Percentiles rank a stretch among this genome's conserved stretches.
Conservation (phyloP, 1,284 basidiomycete species). For the Moesziomyces sp. region DNA sequence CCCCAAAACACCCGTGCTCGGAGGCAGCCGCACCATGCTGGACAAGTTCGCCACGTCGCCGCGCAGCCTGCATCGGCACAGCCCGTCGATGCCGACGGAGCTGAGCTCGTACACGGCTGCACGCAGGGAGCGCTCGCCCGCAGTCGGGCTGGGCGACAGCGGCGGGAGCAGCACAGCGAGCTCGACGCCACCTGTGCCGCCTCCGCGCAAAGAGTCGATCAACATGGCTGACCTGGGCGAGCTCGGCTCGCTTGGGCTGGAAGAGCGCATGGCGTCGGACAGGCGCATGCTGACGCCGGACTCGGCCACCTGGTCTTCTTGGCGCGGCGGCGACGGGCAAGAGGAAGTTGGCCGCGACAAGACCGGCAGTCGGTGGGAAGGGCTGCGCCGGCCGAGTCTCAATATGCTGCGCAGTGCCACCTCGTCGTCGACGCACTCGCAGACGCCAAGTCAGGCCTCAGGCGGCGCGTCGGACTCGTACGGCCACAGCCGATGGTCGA, state of each 20-base stretch:
- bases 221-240: neutral
- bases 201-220: constrained; percentile 48
- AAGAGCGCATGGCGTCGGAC: constrained; percentile 5
- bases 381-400: constrained; percentile 31
- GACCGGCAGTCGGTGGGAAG: constrained; percentile 26
- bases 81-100: constrained; percentile 40
- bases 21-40: constrained; percentile 1
- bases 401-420: constrained; percentile 39
- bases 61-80: constrained; percentile 29
- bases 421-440: constrained; percentile 28
- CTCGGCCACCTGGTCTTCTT: constrained; percentile 17
- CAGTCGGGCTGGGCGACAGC: neutral
- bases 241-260: neutral
- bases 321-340: constrained; percentile 6
- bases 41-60: constrained; percentile 27
- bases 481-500: constrained; percentile 20
- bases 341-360: constrained; percentile 13
- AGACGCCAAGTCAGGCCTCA: constrained; percentile 22
- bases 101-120: constrained; percentile 25
- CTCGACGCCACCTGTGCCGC: constrained; percentile 22
- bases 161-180: constrained; percentile 12
- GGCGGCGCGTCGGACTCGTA: constrained; percentile 10
- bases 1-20: constrained; percentile 37
- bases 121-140: constrained; percentile 10
- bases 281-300: constrained; percentile 23